Percentiles rank a stretch among this genome's conserved stretches.
Evolutionary conservation across 257 asterid species (phyloP).

Genomic region (Catharanthus roseus): DNA sequence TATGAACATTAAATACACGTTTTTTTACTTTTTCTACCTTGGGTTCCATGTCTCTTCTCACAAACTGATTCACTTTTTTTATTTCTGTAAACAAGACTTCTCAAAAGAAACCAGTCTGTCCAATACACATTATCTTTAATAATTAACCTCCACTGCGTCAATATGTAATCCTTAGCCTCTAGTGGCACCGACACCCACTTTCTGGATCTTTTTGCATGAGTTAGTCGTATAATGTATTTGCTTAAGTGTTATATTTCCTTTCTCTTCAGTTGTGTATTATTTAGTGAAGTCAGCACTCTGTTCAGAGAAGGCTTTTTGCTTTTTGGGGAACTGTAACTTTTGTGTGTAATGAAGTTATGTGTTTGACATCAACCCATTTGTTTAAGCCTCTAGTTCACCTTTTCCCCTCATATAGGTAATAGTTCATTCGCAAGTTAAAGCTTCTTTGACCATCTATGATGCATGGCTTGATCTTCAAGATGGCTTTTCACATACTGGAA

Average conservation of each 20-base stretch:
- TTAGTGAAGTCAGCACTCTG: background rate
- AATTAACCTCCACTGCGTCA: background rate
- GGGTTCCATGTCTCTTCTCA: too few species aligned
- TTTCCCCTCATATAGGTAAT: constrained; percentile 41
- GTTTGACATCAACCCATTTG: background rate
- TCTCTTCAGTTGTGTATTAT: background rate
- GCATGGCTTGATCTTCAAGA: constrained; percentile 96
- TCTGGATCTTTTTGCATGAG: background rate
- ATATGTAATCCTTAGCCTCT: background rate
- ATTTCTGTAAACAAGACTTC: too few species aligned
- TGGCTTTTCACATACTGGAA: constrained; percentile 76
- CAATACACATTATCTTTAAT: background rate
- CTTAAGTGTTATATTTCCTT: background rate
- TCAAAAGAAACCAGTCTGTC: too few species aligned
- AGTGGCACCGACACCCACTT: background rate
- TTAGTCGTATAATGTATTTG: background rate
- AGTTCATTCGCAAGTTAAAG: constrained; percentile 92
- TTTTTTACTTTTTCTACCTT: too few species aligned
- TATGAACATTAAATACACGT: too few species aligned
- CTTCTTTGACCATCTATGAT: constrained; percentile 70
- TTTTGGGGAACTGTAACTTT: background rate
- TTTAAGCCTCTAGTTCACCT: background rate
- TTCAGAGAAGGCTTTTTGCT: background rate
- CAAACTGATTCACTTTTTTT: too few species aligned
- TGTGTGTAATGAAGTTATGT: background rate